Conservation (phyloP, 2,329 filamentous ascomycete species). For the Botryotinia globosa region DNA sequence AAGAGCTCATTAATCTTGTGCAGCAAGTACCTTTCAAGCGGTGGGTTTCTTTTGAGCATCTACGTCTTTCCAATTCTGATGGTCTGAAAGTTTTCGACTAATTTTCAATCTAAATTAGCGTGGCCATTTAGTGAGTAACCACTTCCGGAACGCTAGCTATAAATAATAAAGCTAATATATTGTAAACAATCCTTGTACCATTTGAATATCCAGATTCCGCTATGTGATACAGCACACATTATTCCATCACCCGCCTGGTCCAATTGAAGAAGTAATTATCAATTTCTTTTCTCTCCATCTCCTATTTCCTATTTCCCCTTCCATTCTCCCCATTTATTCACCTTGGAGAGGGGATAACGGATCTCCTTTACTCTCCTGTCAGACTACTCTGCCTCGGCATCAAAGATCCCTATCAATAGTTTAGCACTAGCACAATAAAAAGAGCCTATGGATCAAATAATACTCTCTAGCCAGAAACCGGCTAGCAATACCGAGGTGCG, state of each 20-base stretch:
- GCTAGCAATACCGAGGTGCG: no score
- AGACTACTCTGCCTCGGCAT: not conserved
- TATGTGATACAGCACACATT: not conserved
- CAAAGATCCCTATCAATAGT: not conserved
- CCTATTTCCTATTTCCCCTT: not conserved
- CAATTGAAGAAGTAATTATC: accelerated
- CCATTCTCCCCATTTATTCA: not conserved
- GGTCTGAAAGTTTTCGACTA: not conserved
- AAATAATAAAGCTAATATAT: not conserved
- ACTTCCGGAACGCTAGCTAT: not conserved
- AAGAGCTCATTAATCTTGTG: no score
- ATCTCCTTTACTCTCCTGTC: no score
- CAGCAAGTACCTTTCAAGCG: no score
- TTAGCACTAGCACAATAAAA: no score
- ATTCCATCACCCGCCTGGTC: not conserved
- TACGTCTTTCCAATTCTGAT: not conserved
- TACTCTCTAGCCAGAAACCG: no score
- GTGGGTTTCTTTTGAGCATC: not conserved
- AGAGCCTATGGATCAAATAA: no score
- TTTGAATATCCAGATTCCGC: not conserved
- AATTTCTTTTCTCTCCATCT: not conserved
- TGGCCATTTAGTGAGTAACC: not conserved
- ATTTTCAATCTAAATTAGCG: not conserved
- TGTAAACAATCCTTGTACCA: not conserved
- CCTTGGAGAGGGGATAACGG: no score